Base-by-base conservation (phyloP, 2,329 filamentous ascomycete genomes). In the Ophiosphaerella korrae region DNA sequence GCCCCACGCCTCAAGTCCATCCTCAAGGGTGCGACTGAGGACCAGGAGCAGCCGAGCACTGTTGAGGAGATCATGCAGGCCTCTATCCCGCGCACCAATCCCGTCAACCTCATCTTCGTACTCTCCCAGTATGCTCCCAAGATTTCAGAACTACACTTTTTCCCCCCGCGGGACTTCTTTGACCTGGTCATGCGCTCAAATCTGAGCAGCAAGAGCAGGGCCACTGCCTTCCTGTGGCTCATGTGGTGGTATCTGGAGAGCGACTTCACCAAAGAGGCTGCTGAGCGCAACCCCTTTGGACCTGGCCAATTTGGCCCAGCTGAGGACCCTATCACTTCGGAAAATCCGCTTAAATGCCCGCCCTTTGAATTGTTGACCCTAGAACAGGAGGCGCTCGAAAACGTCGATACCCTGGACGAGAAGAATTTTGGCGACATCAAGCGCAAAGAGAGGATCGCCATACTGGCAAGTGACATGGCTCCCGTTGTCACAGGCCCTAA, bases 161-260 rank as follows among this genome's bases (percentile, higher is more conserved):
- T 88, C 9, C 83, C 86, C 5, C 85, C 87, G 1, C 84, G 88
- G 60, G 94, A 99, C 74, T 97, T 99, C 73, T 96, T 97, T 73
- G 94, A 99, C 66, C 83, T 99, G 13, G 88, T 99, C 64, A 97
- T 97, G 92, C 88, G 90, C 68, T 87, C 88, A 1, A 88, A 89
- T 21, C 83, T 91, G 53, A 90, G 87, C 50, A 97, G 92, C 74
- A 77, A 81, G 60, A 96, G 90, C 55, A 85, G 94, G 56, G 92
- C 94, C 1, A 86, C 80, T 38, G 93, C 93, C 0, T 99, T 99
- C 63, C 77, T 99, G 16, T 99, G 94, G 94, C 80, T 99, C 57
- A 95, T 99, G 86, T 99, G 94, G 94, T 97, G 94, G 80, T 97
- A 99, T 69, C 82, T 99, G 14, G 94, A 99, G 72, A 96, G 92